Percentiles rank a stretch among this genome's conserved stretches.
Conservation (phyloP, 2,329 filamentous ascomycete genomes). For the Penicillium paneum region DNA sequence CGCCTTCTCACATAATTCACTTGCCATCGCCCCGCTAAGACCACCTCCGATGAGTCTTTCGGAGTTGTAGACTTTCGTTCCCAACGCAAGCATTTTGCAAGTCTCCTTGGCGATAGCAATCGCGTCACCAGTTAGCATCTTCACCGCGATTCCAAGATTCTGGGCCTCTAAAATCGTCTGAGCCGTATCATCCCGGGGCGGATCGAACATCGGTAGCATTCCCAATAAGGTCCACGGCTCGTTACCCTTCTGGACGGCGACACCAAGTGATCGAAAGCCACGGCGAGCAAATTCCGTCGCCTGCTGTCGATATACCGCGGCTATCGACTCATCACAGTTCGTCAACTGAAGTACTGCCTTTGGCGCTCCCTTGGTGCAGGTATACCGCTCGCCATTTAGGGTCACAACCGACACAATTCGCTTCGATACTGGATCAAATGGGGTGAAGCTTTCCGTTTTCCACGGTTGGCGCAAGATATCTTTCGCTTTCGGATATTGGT, state of each 20-base stretch:
- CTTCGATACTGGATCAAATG: constrained; percentile 73
- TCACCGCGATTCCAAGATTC: constrained; percentile 71
- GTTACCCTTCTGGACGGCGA: constrained; percentile 73
- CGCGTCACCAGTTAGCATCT: constrained; percentile 78
- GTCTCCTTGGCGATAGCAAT: constrained; percentile 78
- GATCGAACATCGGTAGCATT: constrained; percentile 78
- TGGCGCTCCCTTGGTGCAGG: constrained; percentile 73
- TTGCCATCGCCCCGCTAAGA: constrained; percentile 67
- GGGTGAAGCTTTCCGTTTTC: constrained; percentile 71
- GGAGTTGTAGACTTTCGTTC: constrained; percentile 78
- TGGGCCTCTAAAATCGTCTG: constrained; percentile 74
- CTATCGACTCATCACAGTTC: constrained; percentile 62
- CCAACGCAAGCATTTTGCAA: constrained; percentile 75
- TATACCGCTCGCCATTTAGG: constrained; percentile 66
- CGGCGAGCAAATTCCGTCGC: constrained; percentile 71
- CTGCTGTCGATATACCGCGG: constrained; percentile 66
- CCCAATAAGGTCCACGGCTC: constrained; percentile 70
- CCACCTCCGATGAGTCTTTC: constrained; percentile 73
- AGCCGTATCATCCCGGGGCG: constrained; percentile 73
- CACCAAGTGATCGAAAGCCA: constrained; percentile 75
- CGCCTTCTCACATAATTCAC: constrained; percentile 71
- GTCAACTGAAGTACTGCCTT: constrained; percentile 69
- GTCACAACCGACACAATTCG: constrained; percentile 69
- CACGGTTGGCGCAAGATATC: constrained; percentile 71
- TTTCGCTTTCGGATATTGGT: constrained; percentile 70